Evolutionary conservation across 169 alveolate genomes (phyloP).

Genomic region (Cryptosporidium parvum): DNA sequence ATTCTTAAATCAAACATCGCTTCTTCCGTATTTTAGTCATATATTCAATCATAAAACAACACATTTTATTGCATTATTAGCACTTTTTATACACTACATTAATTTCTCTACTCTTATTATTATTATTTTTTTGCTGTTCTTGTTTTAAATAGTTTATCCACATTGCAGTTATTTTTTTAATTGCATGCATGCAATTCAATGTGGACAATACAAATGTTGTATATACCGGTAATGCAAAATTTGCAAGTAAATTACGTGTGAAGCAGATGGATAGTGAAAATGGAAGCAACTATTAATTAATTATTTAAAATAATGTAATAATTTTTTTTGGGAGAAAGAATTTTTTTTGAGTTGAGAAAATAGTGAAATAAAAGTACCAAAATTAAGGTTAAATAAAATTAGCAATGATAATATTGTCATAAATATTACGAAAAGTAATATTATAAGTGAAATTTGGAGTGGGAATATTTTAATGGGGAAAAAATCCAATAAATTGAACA

Average conservation of each 20-base stretch:
- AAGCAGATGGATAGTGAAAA: not conserved
- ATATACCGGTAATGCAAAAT: not conserved
- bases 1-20: slow-evolving; percentile 82
- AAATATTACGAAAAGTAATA: not conserved
- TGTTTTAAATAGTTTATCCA: not conserved
- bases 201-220: not conserved
- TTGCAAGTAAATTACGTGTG: not conserved
- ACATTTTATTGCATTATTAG: not conserved
- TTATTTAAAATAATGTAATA: too few relatives aligned
- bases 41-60: not conserved
- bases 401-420: not conserved
- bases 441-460: not conserved
- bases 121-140: not conserved
- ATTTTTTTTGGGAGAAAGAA: not conserved
- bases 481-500: not conserved
- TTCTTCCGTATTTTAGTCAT: slow-evolving; percentile 55
- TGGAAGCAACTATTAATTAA: not conserved
- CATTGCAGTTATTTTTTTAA: not conserved
- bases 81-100: not conserved
- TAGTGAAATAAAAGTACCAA: not conserved
- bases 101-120: not conserved
- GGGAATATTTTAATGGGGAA: slow-evolving; percentile 12
- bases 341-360: not conserved
- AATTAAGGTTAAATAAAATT: not conserved
- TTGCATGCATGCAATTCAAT: not conserved